A percentile compares a stretch with the other conserved stretches of the same genome.
phyloP scores from a whole-genome alignment of 495 filamentous ascomycete genomes.

The Talaromyces thailandensis region DNA sequence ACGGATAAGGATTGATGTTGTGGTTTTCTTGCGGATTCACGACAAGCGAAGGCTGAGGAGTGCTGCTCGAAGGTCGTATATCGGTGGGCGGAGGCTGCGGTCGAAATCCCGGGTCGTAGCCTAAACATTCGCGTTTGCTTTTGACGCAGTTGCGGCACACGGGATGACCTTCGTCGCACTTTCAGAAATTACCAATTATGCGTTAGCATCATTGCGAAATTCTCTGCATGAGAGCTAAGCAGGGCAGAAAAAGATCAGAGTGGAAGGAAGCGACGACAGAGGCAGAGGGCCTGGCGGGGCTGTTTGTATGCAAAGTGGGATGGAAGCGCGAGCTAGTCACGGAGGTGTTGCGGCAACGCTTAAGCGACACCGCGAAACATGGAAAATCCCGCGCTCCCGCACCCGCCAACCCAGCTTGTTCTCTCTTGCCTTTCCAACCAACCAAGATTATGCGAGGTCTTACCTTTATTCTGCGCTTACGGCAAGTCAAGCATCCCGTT shows the following conservation, averaged over 20 bases:
- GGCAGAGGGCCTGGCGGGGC: conserved; percentile 32
- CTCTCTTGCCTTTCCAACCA: conserved; percentile 10
- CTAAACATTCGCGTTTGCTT: conserved; percentile 93
- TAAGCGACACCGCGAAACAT: conserved; percentile 40
- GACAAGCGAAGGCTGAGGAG: conserved; percentile 34
- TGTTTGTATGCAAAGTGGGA: conserved; percentile 15
- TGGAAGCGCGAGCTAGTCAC: conserved; percentile 28
- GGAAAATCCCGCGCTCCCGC: conserved; percentile 29
- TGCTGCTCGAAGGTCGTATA: conserved; percentile 67
- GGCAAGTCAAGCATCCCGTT: conserved; percentile 93
- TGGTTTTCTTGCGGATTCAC: conserved; percentile 31
- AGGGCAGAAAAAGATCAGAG: conserved; percentile 16
- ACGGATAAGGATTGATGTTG: conserved; percentile 23
- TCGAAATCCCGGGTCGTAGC: conserved; percentile 98
- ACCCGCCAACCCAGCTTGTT: conserved; percentile 6
- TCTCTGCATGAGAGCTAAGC: neutral
- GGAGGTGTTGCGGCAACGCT: conserved; percentile 15
- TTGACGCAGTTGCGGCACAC: conserved; percentile 96
- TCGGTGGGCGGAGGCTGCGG: conserved; percentile 67
- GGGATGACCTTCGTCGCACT: conserved; percentile 97
- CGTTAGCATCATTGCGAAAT: conserved; percentile 3
- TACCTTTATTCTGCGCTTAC: conserved; percentile 98
- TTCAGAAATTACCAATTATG: conserved; percentile 15
- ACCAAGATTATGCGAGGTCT: conserved; percentile 6
- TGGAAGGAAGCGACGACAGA: conserved; percentile 17